Evolutionary conservation across 768 basidiomycete species (phyloP), one percentile per base, ranked within the genome.

Genomic region (Leccinum arenicola): DNA sequence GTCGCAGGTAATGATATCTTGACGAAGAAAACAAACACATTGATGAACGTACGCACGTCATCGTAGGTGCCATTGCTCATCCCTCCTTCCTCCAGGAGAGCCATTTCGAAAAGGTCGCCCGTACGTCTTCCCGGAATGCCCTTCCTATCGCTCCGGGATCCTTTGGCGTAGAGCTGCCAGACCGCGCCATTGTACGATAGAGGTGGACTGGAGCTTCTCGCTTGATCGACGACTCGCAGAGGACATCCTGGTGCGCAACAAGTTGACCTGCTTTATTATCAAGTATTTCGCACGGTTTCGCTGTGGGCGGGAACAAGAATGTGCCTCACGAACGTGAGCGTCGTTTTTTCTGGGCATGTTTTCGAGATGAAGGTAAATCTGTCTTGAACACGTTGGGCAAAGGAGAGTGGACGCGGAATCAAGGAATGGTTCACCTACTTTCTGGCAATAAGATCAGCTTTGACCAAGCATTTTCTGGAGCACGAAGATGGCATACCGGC

Each of bases 61-160:
- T 31, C 10, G 12, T 53, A 61, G 82, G 75, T 33, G 83, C 83
- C 0, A 76, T 85, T 50, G 81, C 76, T 3, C 84, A 85, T 64
- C 84, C 85, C 2, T 73, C 78, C 2, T 73, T 73, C 58, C 62
- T 85, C 23, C 79, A 77, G 6, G 83, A 86, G 63, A 75, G 77
- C 27, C 82, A 84, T 43, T 84, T 86, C 67, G 70, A 68, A 38
- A 78, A 78, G 4, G 45, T 82, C 3, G 78, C 73, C 12, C 73
- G 84, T 84, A 62, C 40, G 79, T 61, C 4, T 15, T 0, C 64
- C 31, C 62, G 29, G 7, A 6, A 2, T 8, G 9, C 36, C 50
- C 17, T 11, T 7, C 29, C 6, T 12, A 5, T 25, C 11, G 5
- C 2, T 2, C n/a, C 11, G 12, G 19, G 10, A 47, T 47, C 12